Conservation (phyloP, 108 stramenopile genomes). For the Fragilaria radians region DNA sequence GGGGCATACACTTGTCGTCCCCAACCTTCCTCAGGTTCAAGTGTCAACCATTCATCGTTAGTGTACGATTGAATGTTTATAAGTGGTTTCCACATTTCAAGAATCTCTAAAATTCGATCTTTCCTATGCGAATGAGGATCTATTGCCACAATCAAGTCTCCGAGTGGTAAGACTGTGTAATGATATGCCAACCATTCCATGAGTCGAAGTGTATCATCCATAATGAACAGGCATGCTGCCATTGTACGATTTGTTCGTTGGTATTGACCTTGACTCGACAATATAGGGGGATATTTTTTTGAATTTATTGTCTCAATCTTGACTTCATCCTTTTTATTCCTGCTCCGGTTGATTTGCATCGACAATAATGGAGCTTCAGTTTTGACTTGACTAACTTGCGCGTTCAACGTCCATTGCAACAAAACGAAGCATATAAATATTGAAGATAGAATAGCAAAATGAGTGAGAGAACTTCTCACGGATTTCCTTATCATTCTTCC, state of each 20-base stretch:
- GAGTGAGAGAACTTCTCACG: too few species aligned
- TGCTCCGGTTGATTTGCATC: too few species aligned
- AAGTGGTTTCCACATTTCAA: conserved; percentile 19
- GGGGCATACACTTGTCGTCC: conserved; percentile 5
- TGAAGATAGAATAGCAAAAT: too few species aligned
- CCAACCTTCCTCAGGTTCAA: conserved; percentile 2
- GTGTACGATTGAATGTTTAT: background rate
- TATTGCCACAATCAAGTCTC: conserved; percentile 38
- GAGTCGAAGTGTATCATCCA: conserved; percentile 34
- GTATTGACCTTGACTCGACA: background rate
- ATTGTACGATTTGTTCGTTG: background rate
- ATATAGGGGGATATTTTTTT: too few species aligned
- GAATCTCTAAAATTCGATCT: conserved; percentile 5
- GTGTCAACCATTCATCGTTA: background rate
- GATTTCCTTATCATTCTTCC: too few species aligned
- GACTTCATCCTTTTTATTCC: too few species aligned
- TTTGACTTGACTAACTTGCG: too few species aligned
- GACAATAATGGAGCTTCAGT: too few species aligned
- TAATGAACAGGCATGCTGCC: conserved; percentile 29
- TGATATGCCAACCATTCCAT: conserved; percentile 58
- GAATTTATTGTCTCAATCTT: too few species aligned
- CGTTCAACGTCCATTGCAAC: too few species aligned
- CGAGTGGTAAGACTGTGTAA: conserved; percentile 31
- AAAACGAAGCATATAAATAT: too few species aligned
- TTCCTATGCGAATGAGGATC: conserved; percentile 31